phyloP scores from a whole-genome alignment of 345 rosid genomes.

The Cardamine resedifolia region DNA sequence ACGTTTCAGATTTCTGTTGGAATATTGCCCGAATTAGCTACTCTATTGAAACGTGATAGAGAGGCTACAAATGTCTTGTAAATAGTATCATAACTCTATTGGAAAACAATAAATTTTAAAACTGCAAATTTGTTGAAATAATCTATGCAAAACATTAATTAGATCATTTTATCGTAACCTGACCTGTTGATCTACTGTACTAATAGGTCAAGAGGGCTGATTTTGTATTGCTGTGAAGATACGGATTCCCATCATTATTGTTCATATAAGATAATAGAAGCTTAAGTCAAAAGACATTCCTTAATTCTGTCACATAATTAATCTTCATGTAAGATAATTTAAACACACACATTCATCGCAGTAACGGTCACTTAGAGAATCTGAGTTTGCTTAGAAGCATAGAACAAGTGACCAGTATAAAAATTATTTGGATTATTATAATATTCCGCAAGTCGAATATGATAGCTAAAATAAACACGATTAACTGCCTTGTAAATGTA shows the following conservation, averaged over 20 bases:
- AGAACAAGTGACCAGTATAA: no score
- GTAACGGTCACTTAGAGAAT: no score
- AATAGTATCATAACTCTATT: conserved; percentile 6
- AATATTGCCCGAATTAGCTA: conserved; percentile 27
- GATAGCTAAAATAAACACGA: background rate
- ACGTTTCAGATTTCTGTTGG: conserved; percentile 25
- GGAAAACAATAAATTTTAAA: background rate
- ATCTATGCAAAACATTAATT: background rate
- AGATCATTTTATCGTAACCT: background rate
- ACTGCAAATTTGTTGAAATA: background rate
- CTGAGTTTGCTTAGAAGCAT: no score
- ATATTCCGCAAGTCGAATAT: no score
- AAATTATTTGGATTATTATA: no score
- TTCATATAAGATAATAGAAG: no score
- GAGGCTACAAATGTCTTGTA: conserved; percentile 18
- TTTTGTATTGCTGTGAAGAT: background rate
- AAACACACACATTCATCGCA: no score
- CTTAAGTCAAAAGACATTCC: no score
- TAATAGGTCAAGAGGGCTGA: background rate
- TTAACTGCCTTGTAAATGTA: background rate
- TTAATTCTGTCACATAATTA: no score
- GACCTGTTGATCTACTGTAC: background rate
- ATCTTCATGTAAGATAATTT: no score
- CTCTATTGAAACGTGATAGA: conserved; percentile 24
- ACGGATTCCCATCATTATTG: no score